Evolutionary conservation across 2,329 filamentous ascomycete species (phyloP).

Genomic region (Helicocarpus griseus): DNA sequence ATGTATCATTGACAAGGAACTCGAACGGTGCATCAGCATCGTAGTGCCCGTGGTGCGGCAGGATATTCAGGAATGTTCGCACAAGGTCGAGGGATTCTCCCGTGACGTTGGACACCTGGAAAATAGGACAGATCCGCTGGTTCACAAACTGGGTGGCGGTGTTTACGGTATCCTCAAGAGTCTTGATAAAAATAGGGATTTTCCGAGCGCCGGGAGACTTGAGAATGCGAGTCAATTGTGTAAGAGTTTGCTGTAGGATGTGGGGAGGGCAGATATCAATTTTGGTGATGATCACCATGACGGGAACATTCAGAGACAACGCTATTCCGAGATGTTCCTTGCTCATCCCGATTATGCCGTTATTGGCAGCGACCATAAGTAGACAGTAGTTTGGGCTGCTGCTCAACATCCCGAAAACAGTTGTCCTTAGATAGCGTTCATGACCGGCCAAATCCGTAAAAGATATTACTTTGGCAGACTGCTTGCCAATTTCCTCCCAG

Average conservation of each 20-base stretch:
- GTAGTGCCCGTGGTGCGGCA: slow-evolving; percentile 90
- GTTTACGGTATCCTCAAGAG: slow-evolving; percentile 81
- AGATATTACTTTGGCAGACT: slow-evolving; percentile 89
- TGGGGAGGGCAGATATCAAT: slow-evolving; percentile 97
- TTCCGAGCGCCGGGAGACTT: slow-evolving; percentile 90
- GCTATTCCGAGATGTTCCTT: slow-evolving; percentile 96
- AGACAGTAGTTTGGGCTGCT: slow-evolving; percentile 96
- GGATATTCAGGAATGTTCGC: slow-evolving; percentile 84
- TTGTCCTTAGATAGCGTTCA: slow-evolving; percentile 89
- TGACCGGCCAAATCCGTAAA: slow-evolving; percentile 95
- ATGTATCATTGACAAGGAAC: slow-evolving; percentile 94
- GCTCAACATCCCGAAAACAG: slow-evolving; percentile 87
- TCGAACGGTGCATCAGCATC: slow-evolving; percentile 82
- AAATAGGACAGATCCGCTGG: slow-evolving; percentile 90
- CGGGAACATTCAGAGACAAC: slow-evolving; percentile 85
- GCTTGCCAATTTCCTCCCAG: slow-evolving; percentile 95
- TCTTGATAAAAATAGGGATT: slow-evolving; percentile 92
- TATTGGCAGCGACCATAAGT: slow-evolving; percentile 97
- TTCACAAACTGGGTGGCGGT: slow-evolving; percentile 94
- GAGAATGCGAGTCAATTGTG: slow-evolving; percentile 82
- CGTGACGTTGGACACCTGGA: slow-evolving; percentile 96
- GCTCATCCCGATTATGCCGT: slow-evolving; percentile 94
- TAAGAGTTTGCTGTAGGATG: slow-evolving; percentile 86
- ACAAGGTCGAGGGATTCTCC: slow-evolving; percentile 85
- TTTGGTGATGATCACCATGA: slow-evolving; percentile 97